Conservation (phyloP, 768 basidiomycete species). For the Boletus vermiculosoides region DNA sequence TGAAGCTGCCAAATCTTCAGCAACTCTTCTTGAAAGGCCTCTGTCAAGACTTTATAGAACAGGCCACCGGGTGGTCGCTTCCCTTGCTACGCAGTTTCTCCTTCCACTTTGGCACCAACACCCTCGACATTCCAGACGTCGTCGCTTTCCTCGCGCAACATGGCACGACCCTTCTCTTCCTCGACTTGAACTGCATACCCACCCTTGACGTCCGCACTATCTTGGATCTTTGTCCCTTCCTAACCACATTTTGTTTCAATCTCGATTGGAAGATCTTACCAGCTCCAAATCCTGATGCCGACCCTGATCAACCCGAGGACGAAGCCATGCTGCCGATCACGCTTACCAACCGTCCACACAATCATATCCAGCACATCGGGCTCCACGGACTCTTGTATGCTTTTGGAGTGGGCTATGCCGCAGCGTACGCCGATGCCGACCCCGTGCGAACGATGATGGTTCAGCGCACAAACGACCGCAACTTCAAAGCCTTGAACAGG, state of each 20-base stretch:
- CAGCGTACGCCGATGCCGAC: conserved; percentile 40
- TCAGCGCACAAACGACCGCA: conserved; percentile 62
- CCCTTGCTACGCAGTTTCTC: conserved; percentile 59
- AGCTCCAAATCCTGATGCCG: conserved; percentile 8
- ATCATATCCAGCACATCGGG: conserved; percentile 58
- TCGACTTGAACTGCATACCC: conserved; percentile 63
- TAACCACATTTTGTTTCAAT: conserved; percentile 68
- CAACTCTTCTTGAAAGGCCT: conserved; percentile 64
- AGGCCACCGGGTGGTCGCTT: conserved; percentile 64
- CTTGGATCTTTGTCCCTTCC: conserved; percentile 61
- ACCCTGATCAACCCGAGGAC: conserved; percentile 24
- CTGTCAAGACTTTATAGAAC: conserved; percentile 65
- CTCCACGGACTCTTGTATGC: conserved; percentile 68
- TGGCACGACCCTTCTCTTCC: conserved; percentile 55
- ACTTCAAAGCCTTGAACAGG: conserved; percentile 51
- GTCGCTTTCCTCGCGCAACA: conserved; percentile 58
- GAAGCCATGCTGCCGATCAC: conserved; percentile 34
- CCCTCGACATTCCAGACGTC: conserved; percentile 55
- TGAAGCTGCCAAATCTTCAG: conserved; percentile 53
- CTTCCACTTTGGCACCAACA: conserved; percentile 43
- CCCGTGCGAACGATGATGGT: conserved; percentile 45
- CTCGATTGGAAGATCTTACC: conserved; percentile 64
- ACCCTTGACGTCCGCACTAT: conserved; percentile 55
- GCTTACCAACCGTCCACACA: conserved; percentile 53
- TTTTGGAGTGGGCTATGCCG: conserved; percentile 62